Percentiles rank a stretch among this genome's conserved stretches.
Evolutionary conservation across 768 basidiomycete genomes (phyloP).

Genomic region (Gymnopilus junonius): DNA sequence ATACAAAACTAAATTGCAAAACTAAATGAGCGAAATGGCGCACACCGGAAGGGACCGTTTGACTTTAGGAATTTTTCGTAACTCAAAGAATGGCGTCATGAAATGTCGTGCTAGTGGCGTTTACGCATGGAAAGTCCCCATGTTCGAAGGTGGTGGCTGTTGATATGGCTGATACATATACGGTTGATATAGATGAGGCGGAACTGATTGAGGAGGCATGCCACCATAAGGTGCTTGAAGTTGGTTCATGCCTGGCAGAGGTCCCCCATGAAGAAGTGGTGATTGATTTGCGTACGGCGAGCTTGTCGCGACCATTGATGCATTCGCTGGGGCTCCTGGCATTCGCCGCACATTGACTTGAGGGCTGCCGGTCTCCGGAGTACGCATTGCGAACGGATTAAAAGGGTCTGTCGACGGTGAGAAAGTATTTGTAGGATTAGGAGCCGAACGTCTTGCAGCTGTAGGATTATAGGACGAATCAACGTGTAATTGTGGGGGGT

Average conservation of each 20-base stretch:
- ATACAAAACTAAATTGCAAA: slow-evolving; percentile 33
- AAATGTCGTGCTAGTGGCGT: slow-evolving; percentile 40
- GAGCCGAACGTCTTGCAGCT: slow-evolving; percentile 41
- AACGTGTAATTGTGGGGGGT: slow-evolving; percentile 62
- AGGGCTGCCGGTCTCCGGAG: slow-evolving; percentile 49
- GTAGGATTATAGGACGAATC: slow-evolving; percentile 61
- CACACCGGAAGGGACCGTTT: slow-evolving; percentile 20
- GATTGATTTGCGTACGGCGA: slow-evolving; percentile 63
- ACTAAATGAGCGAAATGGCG: slow-evolving; percentile 30
- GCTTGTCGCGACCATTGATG: slow-evolving; percentile 48
- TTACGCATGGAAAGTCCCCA: slow-evolving; percentile 78
- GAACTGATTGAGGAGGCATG: slow-evolving; percentile 60
- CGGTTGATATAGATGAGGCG: slow-evolving; percentile 73
- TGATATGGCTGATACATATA: slow-evolving; percentile 89
- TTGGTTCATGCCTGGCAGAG: slow-evolving; percentile 68
- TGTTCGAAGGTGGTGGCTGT: slow-evolving; percentile 70
- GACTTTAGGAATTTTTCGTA: slow-evolving; percentile 26
- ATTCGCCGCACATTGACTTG: slow-evolving; percentile 54
- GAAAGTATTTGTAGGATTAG: slow-evolving; percentile 36
- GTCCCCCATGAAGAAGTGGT: slow-evolving; percentile 59
- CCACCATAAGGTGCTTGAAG: slow-evolving; percentile 67
- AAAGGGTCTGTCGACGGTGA: slow-evolving; percentile 50
- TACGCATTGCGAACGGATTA: slow-evolving; percentile 54
- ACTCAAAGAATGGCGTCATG: slow-evolving; percentile 43
- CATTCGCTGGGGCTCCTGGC: slow-evolving; percentile 51